Evolutionary conservation across 306 rosid species (phyloP).

Genomic region (Citrullus mucosospermus): DNA sequence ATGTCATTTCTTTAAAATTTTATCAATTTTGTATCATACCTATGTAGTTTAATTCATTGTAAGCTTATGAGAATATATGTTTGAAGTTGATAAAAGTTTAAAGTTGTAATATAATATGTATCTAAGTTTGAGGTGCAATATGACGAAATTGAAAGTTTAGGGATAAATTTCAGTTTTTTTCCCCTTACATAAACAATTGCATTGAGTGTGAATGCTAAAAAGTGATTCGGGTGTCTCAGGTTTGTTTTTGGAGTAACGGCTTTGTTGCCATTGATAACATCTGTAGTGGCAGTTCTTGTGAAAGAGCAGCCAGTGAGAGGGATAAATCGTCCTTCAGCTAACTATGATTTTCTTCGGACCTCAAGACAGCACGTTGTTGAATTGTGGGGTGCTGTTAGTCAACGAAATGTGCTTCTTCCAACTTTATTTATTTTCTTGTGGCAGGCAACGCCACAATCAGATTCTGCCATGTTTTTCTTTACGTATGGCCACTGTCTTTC

Average conservation of each 20-base stretch:
- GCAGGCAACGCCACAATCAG: conserved; percentile 99
- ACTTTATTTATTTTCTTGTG: conserved; percentile 87
- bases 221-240: conserved; percentile 32
- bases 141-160: too few relatives aligned
- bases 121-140: too few relatives aligned
- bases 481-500: conserved; percentile 45
- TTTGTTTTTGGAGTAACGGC: conserved; percentile 95
- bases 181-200: background rate
- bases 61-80: too few relatives aligned
- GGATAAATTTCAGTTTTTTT: too few relatives aligned
- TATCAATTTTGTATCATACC: background rate
- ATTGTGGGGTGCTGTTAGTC: conserved; percentile 70
- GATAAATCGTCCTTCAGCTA: conserved; percentile 24
- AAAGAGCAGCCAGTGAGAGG: conserved; percentile 59
- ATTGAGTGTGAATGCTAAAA: background rate
- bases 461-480: conserved; percentile 95
- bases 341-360: conserved; percentile 42
- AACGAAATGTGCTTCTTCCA: conserved; percentile 74
- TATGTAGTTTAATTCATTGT: background rate
- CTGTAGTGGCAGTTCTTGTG: conserved; percentile 90
- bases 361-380: conserved; percentile 59
- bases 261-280: conserved; percentile 80
- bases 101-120: too few relatives aligned
- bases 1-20: background rate
- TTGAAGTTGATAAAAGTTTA: too few relatives aligned